Evolutionary conservation across 441 rosid species (phyloP).

Genomic region (Macaranga tanarius): DNA sequence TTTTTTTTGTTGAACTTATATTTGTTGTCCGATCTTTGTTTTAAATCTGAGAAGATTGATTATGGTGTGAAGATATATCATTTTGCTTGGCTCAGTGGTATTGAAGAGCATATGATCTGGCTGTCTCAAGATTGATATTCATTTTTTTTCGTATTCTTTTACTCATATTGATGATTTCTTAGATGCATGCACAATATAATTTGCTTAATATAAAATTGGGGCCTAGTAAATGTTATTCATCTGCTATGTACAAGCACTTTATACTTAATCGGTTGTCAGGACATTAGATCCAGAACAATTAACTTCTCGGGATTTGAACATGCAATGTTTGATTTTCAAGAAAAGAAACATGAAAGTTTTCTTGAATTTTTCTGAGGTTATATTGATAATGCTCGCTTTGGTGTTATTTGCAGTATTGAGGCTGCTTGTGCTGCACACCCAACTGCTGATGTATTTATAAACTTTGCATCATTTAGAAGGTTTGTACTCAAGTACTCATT

Average conservation of each 20-base stretch:
- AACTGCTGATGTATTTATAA: conserved; percentile 93
- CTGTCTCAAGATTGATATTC: conserved; percentile 1
- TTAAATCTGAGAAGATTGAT: not conserved
- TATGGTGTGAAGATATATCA: not conserved
- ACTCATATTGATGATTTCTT: not conserved
- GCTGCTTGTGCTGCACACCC: conserved; percentile 93
- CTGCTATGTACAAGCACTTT: not conserved
- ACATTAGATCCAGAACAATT: not conserved
- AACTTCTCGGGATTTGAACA: not conserved
- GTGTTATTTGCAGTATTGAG: conserved; percentile 60
- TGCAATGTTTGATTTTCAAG: not conserved
- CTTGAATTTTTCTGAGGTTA: not conserved
- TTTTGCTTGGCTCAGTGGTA: conserved; percentile 1
- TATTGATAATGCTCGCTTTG: conserved; percentile 17
- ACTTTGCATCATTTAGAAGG: conserved; percentile 96
- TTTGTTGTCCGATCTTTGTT: too few relatives aligned
- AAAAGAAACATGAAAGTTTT: too few relatives aligned
- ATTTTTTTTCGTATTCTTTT: not conserved
- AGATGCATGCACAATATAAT: not conserved
- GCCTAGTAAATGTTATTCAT: too few relatives aligned
- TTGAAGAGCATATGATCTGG: not conserved
- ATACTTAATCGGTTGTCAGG: not conserved
- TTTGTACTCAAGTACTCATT: conserved; percentile 17
- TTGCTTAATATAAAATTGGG: not conserved
- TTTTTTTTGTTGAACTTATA: not conserved